Evolutionary conservation across 306 rosid species (phyloP).

Genomic region (Prinsepia uniflora): DNA sequence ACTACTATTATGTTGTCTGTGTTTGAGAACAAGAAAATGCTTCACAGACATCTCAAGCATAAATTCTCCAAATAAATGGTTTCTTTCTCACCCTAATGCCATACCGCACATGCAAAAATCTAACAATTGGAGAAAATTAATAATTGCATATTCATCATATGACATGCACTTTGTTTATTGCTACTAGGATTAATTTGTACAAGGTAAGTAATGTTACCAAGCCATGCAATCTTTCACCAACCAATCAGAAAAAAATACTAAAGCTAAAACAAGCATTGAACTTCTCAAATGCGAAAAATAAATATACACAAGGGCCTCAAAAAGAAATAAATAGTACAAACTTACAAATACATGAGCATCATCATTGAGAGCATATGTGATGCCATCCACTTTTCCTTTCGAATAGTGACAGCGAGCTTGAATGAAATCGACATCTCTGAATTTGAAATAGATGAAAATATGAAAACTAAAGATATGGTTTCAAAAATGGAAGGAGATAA

Average conservation of each 20-base stretch:
- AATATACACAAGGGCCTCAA: neutral
- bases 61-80: too few species aligned
- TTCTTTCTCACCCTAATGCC: too few species aligned
- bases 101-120: too few species aligned
- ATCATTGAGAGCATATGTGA: conserved; percentile 44
- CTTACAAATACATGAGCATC: conserved; percentile 73
- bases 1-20: too few species aligned
- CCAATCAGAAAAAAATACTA: neutral
- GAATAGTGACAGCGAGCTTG: conserved; percentile 50
- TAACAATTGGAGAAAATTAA: too few species aligned
- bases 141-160: too few species aligned
- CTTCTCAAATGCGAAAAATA: neutral
- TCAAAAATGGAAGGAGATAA: neutral
- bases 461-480: neutral
- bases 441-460: neutral
- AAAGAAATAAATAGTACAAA: neutral
- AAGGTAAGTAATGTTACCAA: too few species aligned
- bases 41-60: too few species aligned
- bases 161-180: too few species aligned
- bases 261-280: neutral
- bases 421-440: conserved; percentile 24
- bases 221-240: too few species aligned
- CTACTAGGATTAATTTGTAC: too few species aligned
- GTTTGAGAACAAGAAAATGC: too few species aligned
- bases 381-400: conserved; percentile 50